Conservation (phyloP, 495 filamentous ascomycete genomes). For the Neurospora cerealis region DNA sequence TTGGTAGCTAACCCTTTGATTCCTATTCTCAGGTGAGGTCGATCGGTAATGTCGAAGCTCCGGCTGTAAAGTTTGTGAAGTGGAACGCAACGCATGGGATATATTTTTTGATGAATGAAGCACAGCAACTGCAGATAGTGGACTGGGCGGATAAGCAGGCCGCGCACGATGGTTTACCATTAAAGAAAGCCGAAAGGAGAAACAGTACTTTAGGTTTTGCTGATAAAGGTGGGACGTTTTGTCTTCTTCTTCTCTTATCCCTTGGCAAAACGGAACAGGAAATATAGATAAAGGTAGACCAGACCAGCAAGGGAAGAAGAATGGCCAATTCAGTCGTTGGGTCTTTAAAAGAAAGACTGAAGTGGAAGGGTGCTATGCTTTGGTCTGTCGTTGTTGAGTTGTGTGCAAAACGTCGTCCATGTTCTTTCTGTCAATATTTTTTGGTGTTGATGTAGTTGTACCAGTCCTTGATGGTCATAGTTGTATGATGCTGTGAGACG, state of each 20-base stretch:
- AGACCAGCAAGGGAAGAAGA: neutral
- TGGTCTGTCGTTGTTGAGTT: neutral
- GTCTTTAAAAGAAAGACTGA: neutral
- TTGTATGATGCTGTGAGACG: neutral
- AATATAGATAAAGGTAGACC: neutral
- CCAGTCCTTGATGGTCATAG: neutral
- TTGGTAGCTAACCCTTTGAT: conserved; percentile 5
- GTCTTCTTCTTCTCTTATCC: neutral
- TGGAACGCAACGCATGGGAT: neutral
- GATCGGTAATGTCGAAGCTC: conserved; percentile 30
- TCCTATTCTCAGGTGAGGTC: conserved; percentile 31
- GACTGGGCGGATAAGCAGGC: neutral
- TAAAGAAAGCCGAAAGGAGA: neutral
- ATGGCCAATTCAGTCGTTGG: neutral
- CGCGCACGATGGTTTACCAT: neutral
- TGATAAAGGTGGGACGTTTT: neutral
- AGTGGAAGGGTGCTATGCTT: neutral
- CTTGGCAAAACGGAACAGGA: neutral
- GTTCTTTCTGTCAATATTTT: neutral
- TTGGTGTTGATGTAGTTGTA: neutral
- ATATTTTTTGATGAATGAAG: neutral
- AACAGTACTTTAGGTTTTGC: neutral
- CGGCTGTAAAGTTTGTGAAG: neutral
- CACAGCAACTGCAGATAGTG: neutral
- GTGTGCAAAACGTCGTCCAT: too few relatives aligned